Evolutionary conservation across 2,329 filamentous ascomycete species (phyloP).

Genomic region (Aspergillus clavatus): DNA sequence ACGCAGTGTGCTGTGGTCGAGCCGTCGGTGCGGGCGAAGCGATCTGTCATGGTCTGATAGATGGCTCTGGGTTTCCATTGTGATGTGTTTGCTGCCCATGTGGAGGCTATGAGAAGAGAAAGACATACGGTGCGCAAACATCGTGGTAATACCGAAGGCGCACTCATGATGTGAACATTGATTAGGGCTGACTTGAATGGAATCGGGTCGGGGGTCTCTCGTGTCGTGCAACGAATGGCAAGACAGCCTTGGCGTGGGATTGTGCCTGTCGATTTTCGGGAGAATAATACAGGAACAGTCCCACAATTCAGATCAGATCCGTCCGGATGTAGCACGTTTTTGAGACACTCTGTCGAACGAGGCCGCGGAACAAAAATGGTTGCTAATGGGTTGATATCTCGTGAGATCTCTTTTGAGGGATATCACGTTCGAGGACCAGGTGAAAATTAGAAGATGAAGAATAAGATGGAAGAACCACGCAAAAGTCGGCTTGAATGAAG

Average conservation of each 20-base stretch:
- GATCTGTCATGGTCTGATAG: constrained; percentile 47
- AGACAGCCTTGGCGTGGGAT: no score
- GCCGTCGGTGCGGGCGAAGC: constrained; percentile 42
- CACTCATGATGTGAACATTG: neutral
- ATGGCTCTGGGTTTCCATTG: constrained; percentile 42
- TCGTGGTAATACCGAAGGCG: neutral
- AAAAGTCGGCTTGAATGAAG: neutral
- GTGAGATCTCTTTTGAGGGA: no score
- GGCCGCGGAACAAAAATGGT: no score
- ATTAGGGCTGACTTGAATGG: neutral
- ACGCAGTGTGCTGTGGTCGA: constrained; percentile 31
- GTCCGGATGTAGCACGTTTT: neutral
- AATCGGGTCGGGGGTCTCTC: neutral
- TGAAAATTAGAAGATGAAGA: neutral
- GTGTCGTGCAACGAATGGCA: neutral
- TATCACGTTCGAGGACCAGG: no score
- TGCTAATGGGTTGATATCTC: no score
- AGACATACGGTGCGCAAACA: neutral
- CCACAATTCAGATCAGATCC: neutral
- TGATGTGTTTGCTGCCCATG: constrained; percentile 22
- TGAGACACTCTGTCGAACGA: neutral
- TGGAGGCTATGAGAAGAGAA: neutral
- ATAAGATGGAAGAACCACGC: neutral
- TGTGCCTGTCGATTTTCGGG: no score
- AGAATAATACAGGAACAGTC: no score